Base-by-base conservation (phyloP, 352 stramenopile genomes). In the Phytophthora colocasiae region DNA sequence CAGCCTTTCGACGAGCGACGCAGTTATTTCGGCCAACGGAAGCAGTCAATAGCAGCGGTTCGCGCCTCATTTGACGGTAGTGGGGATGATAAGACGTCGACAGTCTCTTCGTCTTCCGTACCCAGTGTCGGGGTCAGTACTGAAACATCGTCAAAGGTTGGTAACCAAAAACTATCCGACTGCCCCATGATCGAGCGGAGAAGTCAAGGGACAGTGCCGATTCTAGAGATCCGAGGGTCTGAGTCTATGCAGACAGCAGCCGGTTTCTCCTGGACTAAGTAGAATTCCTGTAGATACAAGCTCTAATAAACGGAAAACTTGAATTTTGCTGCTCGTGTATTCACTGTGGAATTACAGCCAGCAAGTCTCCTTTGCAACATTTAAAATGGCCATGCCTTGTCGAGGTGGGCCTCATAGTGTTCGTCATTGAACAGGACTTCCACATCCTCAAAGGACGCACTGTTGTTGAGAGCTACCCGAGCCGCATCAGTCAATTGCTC, bases 181-280 rank as follows among this genome's bases (percentile, higher is more conserved):
- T 80, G 71, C 38, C 71, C 71, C n/a, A 83, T 83, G 75, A 83
- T 83, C 32, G 71, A 83, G 29, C 50, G 68, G 34, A 66, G 67
- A 17, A 80, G 71, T 43, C 64, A 78, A 48, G 53, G 51, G 49
- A 65, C 58, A 22, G 54, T 83, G 15, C 61, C 71, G 4, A 70
- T 83, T 41, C 63, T 80, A 3, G 75, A 83, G 51, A 59, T 53
- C 36, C 60, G 64, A 5, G 53, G 19, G 8, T 76, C 75, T 40
- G 71, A 76, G 48, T 75, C 68, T 7, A 63, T 59, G 19, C 56
- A 4, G 43, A 22, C 45, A 36, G 54, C 58, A 7, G 52, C 51
- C 27, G 53, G 43, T 10, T 69, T 69, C 45, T 63, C 60, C 12
- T 69, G 60, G 60, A 53, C 43, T 9, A 63, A 63, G 19, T 69